Conservation (phyloP, 1,284 basidiomycete species). For the Sporisorium exsertum region DNA sequence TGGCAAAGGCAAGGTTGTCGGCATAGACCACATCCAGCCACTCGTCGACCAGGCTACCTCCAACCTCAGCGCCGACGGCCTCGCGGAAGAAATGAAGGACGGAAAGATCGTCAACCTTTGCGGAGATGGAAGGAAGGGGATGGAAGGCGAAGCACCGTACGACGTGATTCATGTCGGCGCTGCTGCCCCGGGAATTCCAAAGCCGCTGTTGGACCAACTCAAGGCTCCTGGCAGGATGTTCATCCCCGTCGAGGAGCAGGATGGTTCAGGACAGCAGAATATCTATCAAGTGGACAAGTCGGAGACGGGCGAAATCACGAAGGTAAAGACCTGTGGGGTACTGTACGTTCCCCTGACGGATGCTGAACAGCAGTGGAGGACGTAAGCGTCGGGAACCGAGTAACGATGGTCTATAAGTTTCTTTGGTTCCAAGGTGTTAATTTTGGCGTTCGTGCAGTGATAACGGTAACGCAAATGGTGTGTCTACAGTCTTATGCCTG, state of each 20-base stretch:
- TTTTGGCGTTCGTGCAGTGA: neutral
- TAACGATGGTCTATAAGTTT: neutral
- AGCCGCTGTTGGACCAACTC: conserved; percentile 79
- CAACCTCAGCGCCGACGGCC: conserved; percentile 80
- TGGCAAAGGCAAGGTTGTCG: conserved; percentile 75
- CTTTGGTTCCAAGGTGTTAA: neutral
- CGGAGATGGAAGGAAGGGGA: conserved; percentile 81
- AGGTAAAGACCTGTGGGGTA: conserved; percentile 82
- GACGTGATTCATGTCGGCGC: conserved; percentile 95
- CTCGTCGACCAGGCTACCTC: conserved; percentile 74
- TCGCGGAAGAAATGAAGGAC: conserved; percentile 73
- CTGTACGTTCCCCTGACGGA: conserved; percentile 69
- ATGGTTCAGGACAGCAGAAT: conserved; percentile 36
- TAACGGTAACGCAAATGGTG: neutral
- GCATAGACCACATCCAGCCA: conserved; percentile 84
- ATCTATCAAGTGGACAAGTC: conserved; percentile 73
- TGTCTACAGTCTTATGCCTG: neutral
- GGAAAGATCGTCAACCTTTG: conserved; percentile 75
- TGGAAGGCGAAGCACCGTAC: conserved; percentile 76
- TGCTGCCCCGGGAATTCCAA: conserved; percentile 75
- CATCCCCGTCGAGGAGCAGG: conserved; percentile 81
- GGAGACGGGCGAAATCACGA: conserved; percentile 76
- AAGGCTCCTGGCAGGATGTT: conserved; percentile 89
- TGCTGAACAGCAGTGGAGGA: conserved; percentile 41
- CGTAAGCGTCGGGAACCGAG: neutral